These are phyloP conservation scores for Eucalyptus sp. DNA, from an alignment of 345 rosid species.

Conservation along the genomic window DNA sequence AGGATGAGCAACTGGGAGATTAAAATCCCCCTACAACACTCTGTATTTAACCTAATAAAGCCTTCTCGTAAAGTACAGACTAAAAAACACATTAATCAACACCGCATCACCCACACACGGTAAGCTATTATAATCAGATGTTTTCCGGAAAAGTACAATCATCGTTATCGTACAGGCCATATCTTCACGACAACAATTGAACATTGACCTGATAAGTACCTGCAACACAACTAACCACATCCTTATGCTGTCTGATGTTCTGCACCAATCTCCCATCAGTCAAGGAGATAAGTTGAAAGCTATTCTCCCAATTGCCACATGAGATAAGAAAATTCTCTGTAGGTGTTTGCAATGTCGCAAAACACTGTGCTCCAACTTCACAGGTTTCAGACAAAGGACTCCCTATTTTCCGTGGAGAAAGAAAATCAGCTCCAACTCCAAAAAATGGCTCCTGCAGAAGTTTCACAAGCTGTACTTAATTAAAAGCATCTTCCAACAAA, in stretches of 20 bases:
- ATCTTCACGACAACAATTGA: background rate
- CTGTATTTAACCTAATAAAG: background rate
- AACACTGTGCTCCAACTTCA: conserved; percentile 79
- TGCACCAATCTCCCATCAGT: conserved; percentile 91
- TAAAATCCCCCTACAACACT: background rate
- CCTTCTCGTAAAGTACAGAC: background rate
- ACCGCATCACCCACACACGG: background rate
- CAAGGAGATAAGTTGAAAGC: conserved; percentile 82
- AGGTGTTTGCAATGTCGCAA: conserved; percentile 65
- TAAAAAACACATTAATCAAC: background rate
- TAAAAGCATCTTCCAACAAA: background rate
- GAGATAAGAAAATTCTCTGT: conserved; percentile 72
- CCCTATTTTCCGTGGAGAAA: conserved; percentile 78
- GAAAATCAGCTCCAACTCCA: conserved; percentile 89
- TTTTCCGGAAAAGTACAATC: background rate
- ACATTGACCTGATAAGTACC: conserved; percentile 26
- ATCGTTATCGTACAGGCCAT: background rate
- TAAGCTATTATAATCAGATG: background rate
- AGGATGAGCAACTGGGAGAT: background rate
- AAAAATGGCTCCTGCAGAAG: conserved; percentile 81
- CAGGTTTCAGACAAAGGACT: conserved; percentile 73
- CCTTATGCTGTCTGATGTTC: conserved; percentile 90
- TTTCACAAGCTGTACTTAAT: background rate
- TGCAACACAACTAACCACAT: conserved; percentile 98
- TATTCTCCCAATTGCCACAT: conserved; percentile 98